A percentile compares a stretch with the other conserved stretches of the same genome.
These are phyloP conservation scores for Buddleja alternifolia DNA, from an alignment of 257 asterid genomes.

Conservation along the genomic window DNA sequence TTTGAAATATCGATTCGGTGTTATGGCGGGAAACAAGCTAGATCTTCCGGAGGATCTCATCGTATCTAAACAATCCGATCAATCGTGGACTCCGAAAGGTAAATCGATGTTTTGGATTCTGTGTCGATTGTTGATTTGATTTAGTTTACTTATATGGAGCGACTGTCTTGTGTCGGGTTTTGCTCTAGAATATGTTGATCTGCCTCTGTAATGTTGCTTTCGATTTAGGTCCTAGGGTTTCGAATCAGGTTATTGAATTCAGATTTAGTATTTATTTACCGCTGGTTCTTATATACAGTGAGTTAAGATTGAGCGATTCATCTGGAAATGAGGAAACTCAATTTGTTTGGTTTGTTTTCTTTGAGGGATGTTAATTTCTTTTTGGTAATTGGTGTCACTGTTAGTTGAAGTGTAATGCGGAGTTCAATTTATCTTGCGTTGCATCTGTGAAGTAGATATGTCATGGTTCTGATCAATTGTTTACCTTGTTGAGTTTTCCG, in stretches of 20 bases:
- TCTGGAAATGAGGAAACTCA: slow-evolving; percentile 10
- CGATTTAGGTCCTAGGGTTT: slow-evolving; percentile 47
- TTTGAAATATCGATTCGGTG: slow-evolving; percentile 34
- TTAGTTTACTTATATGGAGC: slow-evolving; percentile 33
- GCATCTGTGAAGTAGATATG: slow-evolving; percentile 9
- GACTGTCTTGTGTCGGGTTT: slow-evolving; percentile 26
- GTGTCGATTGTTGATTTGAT: slow-evolving; percentile 20
- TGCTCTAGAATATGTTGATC: slow-evolving; percentile 46
- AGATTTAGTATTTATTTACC: slow-evolving; percentile 18
- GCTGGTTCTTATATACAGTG: not conserved
- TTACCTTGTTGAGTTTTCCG: slow-evolving; percentile 7
- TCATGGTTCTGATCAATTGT: slow-evolving; percentile 18
- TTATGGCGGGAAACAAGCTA: slow-evolving; percentile 78
- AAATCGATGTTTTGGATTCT: slow-evolving; percentile 12
- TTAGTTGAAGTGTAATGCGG: slow-evolving; percentile 20
- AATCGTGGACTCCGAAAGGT: slow-evolving; percentile 84
- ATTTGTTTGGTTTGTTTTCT: not conserved
- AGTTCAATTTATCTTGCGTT: slow-evolving; percentile 5
- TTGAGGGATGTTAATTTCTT: not conserved
- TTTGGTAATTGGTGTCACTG: not conserved
- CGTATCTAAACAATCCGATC: slow-evolving; percentile 64
- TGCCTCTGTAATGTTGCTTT: slow-evolving; percentile 31
- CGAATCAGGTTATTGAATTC: slow-evolving; percentile 43
- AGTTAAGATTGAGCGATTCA: slow-evolving; percentile 18
- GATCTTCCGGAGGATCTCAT: slow-evolving; percentile 83